phyloP scores from a whole-genome alignment of 2,329 filamentous ascomycete species.

The Fusarium clavum region DNA sequence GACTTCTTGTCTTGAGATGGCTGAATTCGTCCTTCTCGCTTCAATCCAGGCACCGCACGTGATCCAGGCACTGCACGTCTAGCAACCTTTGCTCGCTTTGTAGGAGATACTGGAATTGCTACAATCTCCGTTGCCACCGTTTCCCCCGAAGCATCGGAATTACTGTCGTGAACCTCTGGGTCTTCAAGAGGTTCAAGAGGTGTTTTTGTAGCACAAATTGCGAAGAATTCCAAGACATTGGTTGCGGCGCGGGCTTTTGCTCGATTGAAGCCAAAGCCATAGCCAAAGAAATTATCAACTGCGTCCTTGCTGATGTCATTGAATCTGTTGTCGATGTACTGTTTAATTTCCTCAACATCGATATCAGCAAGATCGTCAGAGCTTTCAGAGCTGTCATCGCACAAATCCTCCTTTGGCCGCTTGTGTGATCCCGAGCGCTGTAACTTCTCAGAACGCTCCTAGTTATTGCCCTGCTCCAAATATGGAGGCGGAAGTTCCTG shows the following conservation, averaged over 20 bases:
- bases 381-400: not conserved
- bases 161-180: not conserved
- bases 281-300: not conserved
- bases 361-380: not conserved
- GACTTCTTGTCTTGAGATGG: not conserved
- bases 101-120: not conserved
- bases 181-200: not conserved
- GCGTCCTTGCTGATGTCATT: not conserved
- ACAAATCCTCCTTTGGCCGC: not conserved
- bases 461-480: slow-evolving; percentile 28
- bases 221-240: not conserved
- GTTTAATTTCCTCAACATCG: not conserved
- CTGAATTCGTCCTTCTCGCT: not conserved
- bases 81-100: slow-evolving; percentile 7
- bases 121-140: not conserved
- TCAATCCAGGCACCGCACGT: not conserved
- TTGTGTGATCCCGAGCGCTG: not conserved
- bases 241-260: not conserved
- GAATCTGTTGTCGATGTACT: not conserved
- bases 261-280: not conserved
- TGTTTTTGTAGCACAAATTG: not conserved
- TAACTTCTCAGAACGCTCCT: slow-evolving; percentile 18
- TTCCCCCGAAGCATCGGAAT: not conserved
- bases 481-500: slow-evolving; percentile 36
- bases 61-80: not conserved